These are phyloP conservation scores for Cadophora luteo-olivacea DNA, from an alignment of 2,329 filamentous ascomycete species.

Conservation along the genomic window DNA sequence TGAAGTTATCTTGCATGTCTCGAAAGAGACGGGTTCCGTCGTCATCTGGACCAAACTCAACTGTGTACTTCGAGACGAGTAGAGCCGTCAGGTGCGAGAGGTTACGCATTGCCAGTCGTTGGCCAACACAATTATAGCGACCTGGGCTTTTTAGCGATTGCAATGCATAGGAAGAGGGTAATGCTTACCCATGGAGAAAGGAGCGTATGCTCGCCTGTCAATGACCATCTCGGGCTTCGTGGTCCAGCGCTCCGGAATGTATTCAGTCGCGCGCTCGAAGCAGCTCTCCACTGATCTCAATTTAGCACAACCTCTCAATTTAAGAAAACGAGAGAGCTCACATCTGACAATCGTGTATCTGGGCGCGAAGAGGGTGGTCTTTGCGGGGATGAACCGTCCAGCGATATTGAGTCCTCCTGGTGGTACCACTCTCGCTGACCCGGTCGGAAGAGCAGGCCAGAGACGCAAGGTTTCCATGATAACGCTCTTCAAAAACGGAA, in stretches of 20 bases:
- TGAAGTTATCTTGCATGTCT: conserved; percentile 16
- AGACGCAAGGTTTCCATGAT: conserved; percentile 49
- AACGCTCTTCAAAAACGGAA: conserved; percentile 42
- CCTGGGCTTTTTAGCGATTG: too few species aligned
- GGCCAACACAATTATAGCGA: conserved; percentile 8
- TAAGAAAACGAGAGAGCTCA: neutral
- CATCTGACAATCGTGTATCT: conserved; percentile 11
- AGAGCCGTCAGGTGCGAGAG: conserved; percentile 8
- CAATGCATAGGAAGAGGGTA: too few species aligned
- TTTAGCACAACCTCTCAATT: neutral
- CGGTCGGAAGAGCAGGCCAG: conserved; percentile 46
- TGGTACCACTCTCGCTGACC: conserved; percentile 46
- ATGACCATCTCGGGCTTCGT: conserved; percentile 16
- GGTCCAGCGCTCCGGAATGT: conserved; percentile 27
- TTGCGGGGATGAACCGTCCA: conserved; percentile 8
- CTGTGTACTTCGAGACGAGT: neutral
- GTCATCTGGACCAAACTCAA: conserved; percentile 3
- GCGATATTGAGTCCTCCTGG: conserved; percentile 40
- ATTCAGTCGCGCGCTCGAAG: conserved; percentile 8
- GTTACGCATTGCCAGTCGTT: conserved; percentile 10
- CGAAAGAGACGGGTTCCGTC: conserved; percentile 1
- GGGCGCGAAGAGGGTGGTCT: conserved; percentile 10
- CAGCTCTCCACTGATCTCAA: conserved; percentile 2
- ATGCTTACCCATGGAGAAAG: conserved; percentile 9
- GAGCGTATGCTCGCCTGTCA: neutral